Evolutionary conservation across 257 asterid genomes (phyloP).

Genomic region (Osmanthus fragrans): DNA sequence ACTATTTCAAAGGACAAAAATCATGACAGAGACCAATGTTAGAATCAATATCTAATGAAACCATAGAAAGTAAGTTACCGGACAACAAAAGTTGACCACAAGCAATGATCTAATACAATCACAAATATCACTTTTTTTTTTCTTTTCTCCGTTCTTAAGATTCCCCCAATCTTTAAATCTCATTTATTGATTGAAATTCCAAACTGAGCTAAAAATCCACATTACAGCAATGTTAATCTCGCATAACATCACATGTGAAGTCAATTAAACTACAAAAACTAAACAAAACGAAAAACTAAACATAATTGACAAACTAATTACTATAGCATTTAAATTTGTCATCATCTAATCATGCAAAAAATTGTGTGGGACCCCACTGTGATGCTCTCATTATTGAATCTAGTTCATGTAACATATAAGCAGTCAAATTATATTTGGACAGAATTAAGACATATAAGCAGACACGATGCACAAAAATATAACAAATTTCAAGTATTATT

Average conservation of each 20-base stretch:
- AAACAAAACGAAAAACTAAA: not conserved
- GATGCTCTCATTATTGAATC: not conserved
- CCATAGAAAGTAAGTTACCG: not conserved
- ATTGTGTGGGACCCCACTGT: conserved; percentile 4
- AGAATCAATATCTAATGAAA: not conserved
- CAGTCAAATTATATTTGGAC: no score
- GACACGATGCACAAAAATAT: no score
- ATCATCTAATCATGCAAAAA: not conserved
- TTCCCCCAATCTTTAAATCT: not conserved
- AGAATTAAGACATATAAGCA: no score
- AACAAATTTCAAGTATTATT: no score
- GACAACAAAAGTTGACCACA: not conserved
- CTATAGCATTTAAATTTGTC: not conserved
- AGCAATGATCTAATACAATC: not conserved
- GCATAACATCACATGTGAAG: conserved; percentile 15
- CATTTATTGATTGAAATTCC: not conserved
- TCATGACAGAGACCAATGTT: not conserved
- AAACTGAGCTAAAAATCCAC: not conserved
- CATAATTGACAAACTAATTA: not conserved
- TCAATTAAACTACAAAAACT: not conserved
- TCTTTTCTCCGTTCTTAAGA: not conserved
- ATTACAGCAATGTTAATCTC: no score
- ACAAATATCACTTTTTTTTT: no score
- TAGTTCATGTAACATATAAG: not conserved
- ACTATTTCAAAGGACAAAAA: no score